Base-by-base conservation (phyloP, 2,329 filamentous ascomycete species). In the Cercospora canescens region DNA sequence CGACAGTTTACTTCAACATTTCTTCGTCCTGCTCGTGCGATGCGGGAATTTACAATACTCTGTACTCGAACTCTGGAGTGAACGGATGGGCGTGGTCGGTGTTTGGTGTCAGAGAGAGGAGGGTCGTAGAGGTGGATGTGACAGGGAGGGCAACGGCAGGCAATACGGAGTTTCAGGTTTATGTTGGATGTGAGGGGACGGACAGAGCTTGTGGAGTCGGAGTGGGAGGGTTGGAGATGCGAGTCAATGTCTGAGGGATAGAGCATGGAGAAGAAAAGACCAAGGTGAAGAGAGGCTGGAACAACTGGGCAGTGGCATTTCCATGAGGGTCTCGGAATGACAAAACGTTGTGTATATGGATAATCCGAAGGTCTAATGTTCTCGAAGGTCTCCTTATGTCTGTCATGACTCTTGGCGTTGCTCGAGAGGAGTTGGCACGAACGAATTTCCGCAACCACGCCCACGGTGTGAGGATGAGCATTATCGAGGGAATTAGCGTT, bases 31-130 rank as follows among this genome's bases (percentile, higher is more conserved):
- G 59, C 32, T 52, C 39, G 8, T 62, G 59, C 18, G 59, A 62
- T 24, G 28, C 59, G 1, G 59, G 59, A 6, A 62, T 62, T 16
- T 62, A 62, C 59, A 62, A 62, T 28, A 62, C 59, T 5, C 16
- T 62, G 18, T 54, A 54, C 11, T 14, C 12, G 8, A 34, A 62
- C 12, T 62, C 59, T 3, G 59, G 59, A 12, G 32, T 62, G 6
- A 62, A 62, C 14, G 59, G 45, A 18, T 62, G 59, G 59, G 59
- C 59, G 30, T 62, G 59, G 59, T 54, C 32, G 3, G 45, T 55
- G 18, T 62, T 62, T 32, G 59, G 32, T 9, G 21, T 62, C 2
- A 62, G 26, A 14, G 28, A 34, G 28, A 35, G 30, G 11, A 12
- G 34, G 16, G n/a, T 28, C 11, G 45, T 62, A 2, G 11, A 45